A percentile compares a stretch with the other conserved stretches of the same genome.
Conservation (phyloP, 106 monocot genomes). For the Dioscorea alata region DNA sequence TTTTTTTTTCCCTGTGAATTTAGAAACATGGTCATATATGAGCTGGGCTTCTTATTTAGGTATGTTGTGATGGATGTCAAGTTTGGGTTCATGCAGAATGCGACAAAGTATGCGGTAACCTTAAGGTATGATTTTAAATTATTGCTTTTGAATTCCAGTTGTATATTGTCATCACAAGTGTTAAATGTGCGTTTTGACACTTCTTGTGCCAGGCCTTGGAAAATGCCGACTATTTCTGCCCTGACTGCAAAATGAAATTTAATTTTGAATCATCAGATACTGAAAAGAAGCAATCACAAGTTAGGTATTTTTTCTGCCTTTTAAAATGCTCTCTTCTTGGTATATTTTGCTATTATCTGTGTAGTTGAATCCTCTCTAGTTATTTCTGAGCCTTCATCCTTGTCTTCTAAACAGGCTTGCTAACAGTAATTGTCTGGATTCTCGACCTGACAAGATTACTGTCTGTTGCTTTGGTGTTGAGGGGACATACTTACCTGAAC, state of each 20-base stretch:
- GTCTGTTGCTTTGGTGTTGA: constrained; percentile 69
- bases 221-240: constrained; percentile 65
- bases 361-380: neutral
- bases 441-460: constrained; percentile 25
- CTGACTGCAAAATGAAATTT: constrained; percentile 71
- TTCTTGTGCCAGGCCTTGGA: constrained; percentile 55
- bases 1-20: no score
- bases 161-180: neutral
- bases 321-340: neutral
- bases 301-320: constrained; percentile 19
- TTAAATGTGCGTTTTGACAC: neutral
- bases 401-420: constrained; percentile 34
- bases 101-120: constrained; percentile 39
- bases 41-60: constrained; percentile 24
- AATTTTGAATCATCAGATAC: constrained; percentile 34
- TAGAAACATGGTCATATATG: no score
- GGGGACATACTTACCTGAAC: constrained; percentile 63
- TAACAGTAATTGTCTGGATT: constrained; percentile 16
- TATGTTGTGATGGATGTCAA: constrained; percentile 80
- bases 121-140: constrained; percentile 38
- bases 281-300: constrained; percentile 31
- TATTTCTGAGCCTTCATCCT: constrained; percentile 6
- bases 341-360: neutral
- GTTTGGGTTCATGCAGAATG: constrained; percentile 97
- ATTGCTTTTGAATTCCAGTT: neutral